Evolutionary conservation across 2,329 filamentous ascomycete genomes (phyloP).

Genomic region (Reticulascus tulasneorum): DNA sequence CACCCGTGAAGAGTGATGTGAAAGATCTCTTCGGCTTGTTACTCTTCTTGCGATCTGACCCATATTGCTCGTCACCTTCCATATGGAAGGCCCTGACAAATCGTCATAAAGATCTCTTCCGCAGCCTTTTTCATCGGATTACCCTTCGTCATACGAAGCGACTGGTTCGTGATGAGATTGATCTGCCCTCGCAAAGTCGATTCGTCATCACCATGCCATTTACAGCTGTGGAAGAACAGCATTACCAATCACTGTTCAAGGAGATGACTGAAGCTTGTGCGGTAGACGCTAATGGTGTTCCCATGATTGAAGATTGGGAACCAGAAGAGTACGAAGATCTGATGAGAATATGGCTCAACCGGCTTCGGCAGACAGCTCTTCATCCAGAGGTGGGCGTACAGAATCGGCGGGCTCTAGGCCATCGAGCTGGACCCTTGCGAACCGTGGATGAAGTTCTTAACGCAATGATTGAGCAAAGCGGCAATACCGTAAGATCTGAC

Average conservation of each 20-base stretch:
- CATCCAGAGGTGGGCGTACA: conserved; percentile 76
- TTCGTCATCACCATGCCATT: conserved; percentile 88
- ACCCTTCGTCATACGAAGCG: conserved; percentile 84
- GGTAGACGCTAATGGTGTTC: conserved; percentile 60
- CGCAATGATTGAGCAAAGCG: conserved; percentile 86
- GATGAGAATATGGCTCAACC: conserved; percentile 77
- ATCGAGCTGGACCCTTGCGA: conserved; percentile 63
- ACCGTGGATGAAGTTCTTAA: conserved; percentile 85
- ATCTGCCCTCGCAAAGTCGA: conserved; percentile 76
- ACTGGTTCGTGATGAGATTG: conserved; percentile 71
- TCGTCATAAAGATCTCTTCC: conserved; percentile 61
- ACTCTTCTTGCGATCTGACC: conserved; percentile 74
- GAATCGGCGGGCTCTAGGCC: conserved; percentile 60
- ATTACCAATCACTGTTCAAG: conserved; percentile 73
- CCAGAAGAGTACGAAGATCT: conserved; percentile 59
- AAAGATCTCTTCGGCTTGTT: conserved; percentile 76
- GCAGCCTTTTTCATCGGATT: conserved; percentile 64
- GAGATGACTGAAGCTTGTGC: conserved; percentile 70
- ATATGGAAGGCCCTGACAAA: conserved; percentile 66
- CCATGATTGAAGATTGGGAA: conserved; percentile 59
- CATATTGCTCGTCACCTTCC: conserved; percentile 61
- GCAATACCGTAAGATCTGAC: conserved; percentile 60
- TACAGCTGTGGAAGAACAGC: conserved; percentile 83
- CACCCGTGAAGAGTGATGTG: conserved; percentile 77
- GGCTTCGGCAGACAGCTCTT: conserved; percentile 76